phyloP scores from a whole-genome alignment of 768 basidiomycete genomes.

The Rhizopogon vulgaris region DNA sequence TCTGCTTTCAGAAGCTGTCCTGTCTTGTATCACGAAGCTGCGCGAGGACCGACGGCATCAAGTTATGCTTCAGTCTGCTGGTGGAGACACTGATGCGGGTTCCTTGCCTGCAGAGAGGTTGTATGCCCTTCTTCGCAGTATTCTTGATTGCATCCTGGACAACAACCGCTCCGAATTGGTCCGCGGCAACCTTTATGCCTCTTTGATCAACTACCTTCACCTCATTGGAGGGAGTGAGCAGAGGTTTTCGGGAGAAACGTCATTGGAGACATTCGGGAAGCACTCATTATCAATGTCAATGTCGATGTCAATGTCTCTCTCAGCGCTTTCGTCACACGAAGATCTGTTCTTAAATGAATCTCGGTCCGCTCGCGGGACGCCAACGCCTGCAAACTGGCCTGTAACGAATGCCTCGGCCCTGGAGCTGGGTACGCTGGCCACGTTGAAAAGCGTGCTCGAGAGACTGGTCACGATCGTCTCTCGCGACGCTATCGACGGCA shows the following conservation, averaged over 20 bases:
- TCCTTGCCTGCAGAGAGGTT: slow-evolving; percentile 78
- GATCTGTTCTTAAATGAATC: slow-evolving; percentile 34
- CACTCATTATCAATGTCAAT: slow-evolving; percentile 20
- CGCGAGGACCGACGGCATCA: slow-evolving; percentile 77
- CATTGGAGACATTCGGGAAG: slow-evolving; percentile 17
- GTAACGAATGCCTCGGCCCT: slow-evolving; percentile 32
- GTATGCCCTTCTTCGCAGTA: slow-evolving; percentile 61
- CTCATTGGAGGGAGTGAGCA: slow-evolving; percentile 34
- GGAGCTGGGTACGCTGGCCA: slow-evolving; percentile 54
- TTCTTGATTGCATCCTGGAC: slow-evolving; percentile 71
- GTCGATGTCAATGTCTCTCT: slow-evolving; percentile 29
- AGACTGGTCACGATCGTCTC: slow-evolving; percentile 66
- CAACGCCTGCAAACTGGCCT: slow-evolving; percentile 9
- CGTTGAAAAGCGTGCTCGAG: slow-evolving; percentile 67
- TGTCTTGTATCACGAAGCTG: slow-evolving; percentile 84
- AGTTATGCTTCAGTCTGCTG: slow-evolving; percentile 56
- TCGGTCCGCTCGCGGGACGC: slow-evolving; percentile 21
- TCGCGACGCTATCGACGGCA: slow-evolving; percentile 91
- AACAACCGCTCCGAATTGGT: slow-evolving; percentile 78
- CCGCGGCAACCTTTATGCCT: slow-evolving; percentile 91
- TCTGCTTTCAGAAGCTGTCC: slow-evolving; percentile 74
- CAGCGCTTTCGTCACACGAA: slow-evolving; percentile 31
- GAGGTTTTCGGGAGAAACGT: slow-evolving; percentile 7
- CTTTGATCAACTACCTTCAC: slow-evolving; percentile 85
- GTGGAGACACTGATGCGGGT: slow-evolving; percentile 56